phyloP scores from a whole-genome alignment of 2,329 filamentous ascomycete species.

The Tolypocladium cylindrosporum region DNA sequence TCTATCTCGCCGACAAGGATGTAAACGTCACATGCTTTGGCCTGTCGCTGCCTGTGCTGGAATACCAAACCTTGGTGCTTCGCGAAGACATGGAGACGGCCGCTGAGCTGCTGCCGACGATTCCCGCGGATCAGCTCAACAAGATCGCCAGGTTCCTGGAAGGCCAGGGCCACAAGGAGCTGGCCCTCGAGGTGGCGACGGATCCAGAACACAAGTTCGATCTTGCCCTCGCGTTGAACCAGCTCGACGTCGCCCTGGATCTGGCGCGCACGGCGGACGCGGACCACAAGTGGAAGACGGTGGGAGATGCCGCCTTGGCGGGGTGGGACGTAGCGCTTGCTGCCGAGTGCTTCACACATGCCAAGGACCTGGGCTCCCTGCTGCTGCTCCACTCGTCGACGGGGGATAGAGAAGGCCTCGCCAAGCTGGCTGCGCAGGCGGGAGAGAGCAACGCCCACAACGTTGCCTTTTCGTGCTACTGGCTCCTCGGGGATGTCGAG shows the following conservation, averaged over 20 bases:
- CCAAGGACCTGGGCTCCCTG: constrained; percentile 82
- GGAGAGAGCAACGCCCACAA: constrained; percentile 75
- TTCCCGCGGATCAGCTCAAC: constrained; percentile 90
- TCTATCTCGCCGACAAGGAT: constrained; percentile 95
- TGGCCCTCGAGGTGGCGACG: constrained; percentile 87
- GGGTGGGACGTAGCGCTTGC: constrained; percentile 83
- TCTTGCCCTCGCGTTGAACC: constrained; percentile 70
- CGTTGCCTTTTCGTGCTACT: constrained; percentile 82
- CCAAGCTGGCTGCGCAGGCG: constrained; percentile 63
- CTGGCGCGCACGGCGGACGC: constrained; percentile 75
- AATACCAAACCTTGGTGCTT: constrained; percentile 93
- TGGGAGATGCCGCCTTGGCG: constrained; percentile 81
- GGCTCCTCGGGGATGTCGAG: constrained; percentile 76
- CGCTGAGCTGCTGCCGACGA: constrained; percentile 70
- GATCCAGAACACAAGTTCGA: constrained; percentile 97
- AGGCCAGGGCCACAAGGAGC: constrained; percentile 92
- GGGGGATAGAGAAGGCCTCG: constrained; percentile 64
- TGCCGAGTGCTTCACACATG: constrained; percentile 84
- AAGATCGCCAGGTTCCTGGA: constrained; percentile 97
- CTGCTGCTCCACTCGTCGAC: constrained; percentile 84
- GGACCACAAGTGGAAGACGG: constrained; percentile 97
- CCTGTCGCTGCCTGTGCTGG: constrained; percentile 83
- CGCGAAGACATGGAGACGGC: constrained; percentile 90
- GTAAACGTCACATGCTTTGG: constrained; percentile 83
- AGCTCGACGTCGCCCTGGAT: constrained; percentile 75